Conservation (phyloP, 768 basidiomycete genomes). For the Psilocybe cyanescens region DNA sequence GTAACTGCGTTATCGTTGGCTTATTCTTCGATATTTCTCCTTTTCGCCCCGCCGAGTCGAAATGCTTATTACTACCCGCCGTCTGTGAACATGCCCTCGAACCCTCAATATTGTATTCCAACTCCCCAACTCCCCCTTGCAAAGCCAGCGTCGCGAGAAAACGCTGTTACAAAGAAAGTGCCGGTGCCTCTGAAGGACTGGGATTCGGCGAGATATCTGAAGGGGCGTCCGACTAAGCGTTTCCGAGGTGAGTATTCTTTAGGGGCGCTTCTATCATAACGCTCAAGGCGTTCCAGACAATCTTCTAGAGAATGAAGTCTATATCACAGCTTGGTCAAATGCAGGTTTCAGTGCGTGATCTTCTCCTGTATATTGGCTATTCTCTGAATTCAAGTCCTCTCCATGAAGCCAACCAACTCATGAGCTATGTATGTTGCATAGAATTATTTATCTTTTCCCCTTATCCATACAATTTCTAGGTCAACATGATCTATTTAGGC, state of each 20-base stretch:
- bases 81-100: neutral
- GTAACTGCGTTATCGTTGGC: constrained; percentile 4
- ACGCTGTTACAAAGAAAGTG: neutral
- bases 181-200: neutral
- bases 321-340: constrained; percentile 59
- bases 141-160: neutral
- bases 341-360: constrained; percentile 55
- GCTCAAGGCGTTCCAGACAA: constrained; percentile 21
- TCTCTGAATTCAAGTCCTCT: neutral
- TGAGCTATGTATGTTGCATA: constrained; percentile 31
- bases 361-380: neutral
- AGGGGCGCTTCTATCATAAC: neutral
- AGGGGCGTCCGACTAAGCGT: constrained; percentile 19
- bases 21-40: neutral
- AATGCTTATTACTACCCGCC: neutral
- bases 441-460: neutral
- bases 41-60: constrained; percentile 4
- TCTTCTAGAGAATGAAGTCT: constrained; percentile 47
- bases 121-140: neutral
- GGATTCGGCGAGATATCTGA: constrained; percentile 13
- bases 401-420: constrained; percentile 37
- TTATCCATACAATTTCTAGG: constrained; percentile 28
- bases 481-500: constrained; percentile 52
- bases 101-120: neutral
- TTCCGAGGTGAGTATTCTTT: constrained; percentile 22